These are phyloP conservation scores for Tausonia pullulans DNA, from an alignment of 1,284 basidiomycete species.

Conservation along the genomic window DNA sequence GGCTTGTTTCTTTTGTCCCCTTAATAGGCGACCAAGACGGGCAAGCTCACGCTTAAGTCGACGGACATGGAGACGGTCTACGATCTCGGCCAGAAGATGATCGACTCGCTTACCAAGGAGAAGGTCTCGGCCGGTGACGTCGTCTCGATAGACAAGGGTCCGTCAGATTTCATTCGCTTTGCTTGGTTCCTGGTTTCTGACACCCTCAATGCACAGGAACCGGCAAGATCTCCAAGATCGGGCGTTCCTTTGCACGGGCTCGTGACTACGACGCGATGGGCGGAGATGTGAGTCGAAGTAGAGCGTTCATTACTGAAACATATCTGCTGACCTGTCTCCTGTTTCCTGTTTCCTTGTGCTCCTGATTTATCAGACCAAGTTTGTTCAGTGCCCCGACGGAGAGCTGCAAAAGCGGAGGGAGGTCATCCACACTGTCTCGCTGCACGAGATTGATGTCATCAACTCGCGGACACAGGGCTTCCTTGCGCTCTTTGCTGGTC, in stretches of 20 bases:
- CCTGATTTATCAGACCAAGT: slow-evolving; percentile 60
- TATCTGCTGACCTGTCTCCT: slow-evolving; percentile 2
- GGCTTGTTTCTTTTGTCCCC: no score
- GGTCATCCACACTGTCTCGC: slow-evolving; percentile 89
- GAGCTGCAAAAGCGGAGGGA: slow-evolving; percentile 96
- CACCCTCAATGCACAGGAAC: slow-evolving; percentile 29
- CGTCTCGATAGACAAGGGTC: slow-evolving; percentile 91
- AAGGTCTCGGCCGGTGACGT: slow-evolving; percentile 95
- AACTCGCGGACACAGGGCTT: slow-evolving; percentile 91
- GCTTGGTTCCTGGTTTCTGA: neutral
- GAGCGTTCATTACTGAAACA: neutral
- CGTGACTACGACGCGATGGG: slow-evolving; percentile 99
- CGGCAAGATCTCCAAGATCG: slow-evolving; percentile 93
- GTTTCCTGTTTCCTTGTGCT: neutral
- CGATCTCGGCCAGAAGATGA: slow-evolving; percentile 98
- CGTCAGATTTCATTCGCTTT: neutral
- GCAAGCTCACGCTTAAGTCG: slow-evolving; percentile 93
- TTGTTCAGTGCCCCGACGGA: slow-evolving; percentile 94
- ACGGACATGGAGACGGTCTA: slow-evolving; percentile 99
- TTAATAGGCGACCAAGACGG: slow-evolving; percentile 84
- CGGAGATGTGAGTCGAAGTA: slow-evolving; percentile 61
- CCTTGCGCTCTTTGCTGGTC: slow-evolving; percentile 51
- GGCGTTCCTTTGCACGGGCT: slow-evolving; percentile 87
- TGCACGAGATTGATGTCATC: slow-evolving; percentile 99
- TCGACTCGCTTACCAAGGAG: slow-evolving; percentile 90